A percentile compares a stretch with the other conserved stretches of the same genome.
These are phyloP conservation scores for Aureobasidium sp. DNA, from an alignment of 2,329 filamentous ascomycete genomes.

Conservation along the genomic window DNA sequence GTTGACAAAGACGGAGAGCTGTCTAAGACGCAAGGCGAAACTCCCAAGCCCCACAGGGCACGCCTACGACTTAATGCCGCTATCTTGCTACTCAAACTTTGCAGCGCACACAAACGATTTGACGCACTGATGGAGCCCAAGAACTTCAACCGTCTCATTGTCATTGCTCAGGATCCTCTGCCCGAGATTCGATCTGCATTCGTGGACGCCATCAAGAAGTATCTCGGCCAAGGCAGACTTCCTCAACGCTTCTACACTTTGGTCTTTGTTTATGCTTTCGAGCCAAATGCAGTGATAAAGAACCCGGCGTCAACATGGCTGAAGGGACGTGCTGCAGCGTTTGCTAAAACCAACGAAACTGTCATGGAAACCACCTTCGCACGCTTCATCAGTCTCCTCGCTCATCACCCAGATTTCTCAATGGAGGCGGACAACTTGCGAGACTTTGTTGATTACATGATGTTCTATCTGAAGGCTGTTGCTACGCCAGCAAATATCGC, in stretches of 20 bases:
- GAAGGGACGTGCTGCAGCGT: constrained; percentile 64
- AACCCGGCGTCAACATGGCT: constrained; percentile 80
- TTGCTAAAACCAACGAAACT: constrained; percentile 44
- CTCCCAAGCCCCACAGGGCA: constrained; percentile 68
- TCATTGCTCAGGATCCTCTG: constrained; percentile 70
- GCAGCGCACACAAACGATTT: constrained; percentile 57
- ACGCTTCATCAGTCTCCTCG: constrained; percentile 75
- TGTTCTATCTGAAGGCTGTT: constrained; percentile 79
- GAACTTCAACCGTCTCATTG: constrained; percentile 74
- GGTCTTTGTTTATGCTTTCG: constrained; percentile 83
- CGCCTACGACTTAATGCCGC: constrained; percentile 76
- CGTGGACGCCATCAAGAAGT: constrained; percentile 80
- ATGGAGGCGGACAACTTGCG: constrained; percentile 55
- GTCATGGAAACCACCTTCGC: constrained; percentile 75
- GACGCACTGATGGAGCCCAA: constrained; percentile 64
- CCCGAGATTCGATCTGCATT: constrained; percentile 69
- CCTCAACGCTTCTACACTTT: constrained; percentile 77
- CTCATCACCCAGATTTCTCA: constrained; percentile 87
- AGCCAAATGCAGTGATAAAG: constrained; percentile 66
- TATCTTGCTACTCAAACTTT: constrained; percentile 73
- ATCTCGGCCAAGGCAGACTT: constrained; percentile 65
- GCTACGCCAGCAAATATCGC: constrained; percentile 81
- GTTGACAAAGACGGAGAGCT: constrained; percentile 71
- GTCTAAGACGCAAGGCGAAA: constrained; percentile 58
- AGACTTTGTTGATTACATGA: constrained; percentile 78